phyloP scores from a whole-genome alignment of 2,329 filamentous ascomycete species.

The Aaosphaeria arxii region DNA sequence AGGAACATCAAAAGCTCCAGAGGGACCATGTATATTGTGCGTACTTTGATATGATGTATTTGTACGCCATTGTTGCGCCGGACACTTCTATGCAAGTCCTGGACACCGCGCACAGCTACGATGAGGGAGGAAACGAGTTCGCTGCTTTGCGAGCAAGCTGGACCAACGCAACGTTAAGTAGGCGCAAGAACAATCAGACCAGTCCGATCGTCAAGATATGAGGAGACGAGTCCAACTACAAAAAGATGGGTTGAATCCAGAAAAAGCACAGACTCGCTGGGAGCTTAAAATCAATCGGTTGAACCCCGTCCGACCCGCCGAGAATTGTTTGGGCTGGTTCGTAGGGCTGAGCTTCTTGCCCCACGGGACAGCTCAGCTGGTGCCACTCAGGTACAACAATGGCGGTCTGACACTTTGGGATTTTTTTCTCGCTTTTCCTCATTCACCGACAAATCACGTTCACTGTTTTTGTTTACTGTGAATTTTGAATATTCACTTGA shows the following conservation, averaged over 20 bases:
- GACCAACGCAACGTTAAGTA: too few species aligned
- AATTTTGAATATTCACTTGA: too few species aligned
- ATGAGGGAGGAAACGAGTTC: background rate
- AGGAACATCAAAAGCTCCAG: background rate
- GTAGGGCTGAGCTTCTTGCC: background rate
- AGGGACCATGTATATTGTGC: conserved; percentile 1
- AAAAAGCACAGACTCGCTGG: too few species aligned
- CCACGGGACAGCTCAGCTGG: background rate
- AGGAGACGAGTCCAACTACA: too few species aligned
- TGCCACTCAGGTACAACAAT: background rate
- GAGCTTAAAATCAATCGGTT: too few species aligned
- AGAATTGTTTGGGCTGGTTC: background rate
- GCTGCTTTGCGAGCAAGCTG: too few species aligned
- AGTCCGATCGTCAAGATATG: too few species aligned
- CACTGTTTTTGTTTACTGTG: too few species aligned
- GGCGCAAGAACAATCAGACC: too few species aligned
- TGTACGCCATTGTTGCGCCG: conserved; percentile 23
- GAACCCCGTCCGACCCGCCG: background rate
- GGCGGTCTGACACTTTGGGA: background rate
- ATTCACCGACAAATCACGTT: too few species aligned
- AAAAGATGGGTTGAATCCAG: too few species aligned
- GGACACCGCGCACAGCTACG: background rate
- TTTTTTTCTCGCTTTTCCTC: conserved; percentile 1
- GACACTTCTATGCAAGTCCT: background rate
- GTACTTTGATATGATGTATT: conserved; percentile 46